Conservation (phyloP, 1,284 basidiomycete genomes). For the Ustanciosporium gigantosporum region DNA sequence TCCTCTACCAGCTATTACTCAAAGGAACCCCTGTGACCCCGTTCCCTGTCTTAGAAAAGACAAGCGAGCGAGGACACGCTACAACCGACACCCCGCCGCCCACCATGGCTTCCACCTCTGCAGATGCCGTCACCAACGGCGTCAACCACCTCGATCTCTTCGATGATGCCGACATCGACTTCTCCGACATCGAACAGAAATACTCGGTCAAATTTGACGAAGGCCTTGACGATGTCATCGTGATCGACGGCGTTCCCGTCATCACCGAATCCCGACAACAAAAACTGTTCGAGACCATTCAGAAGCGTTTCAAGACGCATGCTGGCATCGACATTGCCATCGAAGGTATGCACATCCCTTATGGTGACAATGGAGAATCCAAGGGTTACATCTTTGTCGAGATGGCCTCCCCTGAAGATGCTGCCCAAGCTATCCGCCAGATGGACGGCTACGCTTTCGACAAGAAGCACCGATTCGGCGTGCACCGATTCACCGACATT, state of each 20-base stretch:
- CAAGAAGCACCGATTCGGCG: constrained; percentile 83
- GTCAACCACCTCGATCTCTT: constrained; percentile 37
- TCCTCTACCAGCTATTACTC: too few species aligned
- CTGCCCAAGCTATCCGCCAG: constrained; percentile 75
- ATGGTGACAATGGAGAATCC: constrained; percentile 58
- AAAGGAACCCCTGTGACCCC: too few species aligned
- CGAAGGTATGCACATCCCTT: constrained; percentile 62
- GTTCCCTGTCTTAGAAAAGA: too few species aligned
- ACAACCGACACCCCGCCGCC: too few species aligned
- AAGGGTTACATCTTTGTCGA: constrained; percentile 81
- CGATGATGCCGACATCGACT: constrained; percentile 76
- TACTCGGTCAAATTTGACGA: constrained; percentile 63
- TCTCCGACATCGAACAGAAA: constrained; percentile 91
- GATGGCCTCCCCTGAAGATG: constrained; percentile 79
- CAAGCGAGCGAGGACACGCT: too few species aligned
- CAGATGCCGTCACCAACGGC: constrained; percentile 45
- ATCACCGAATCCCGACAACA: constrained; percentile 61
- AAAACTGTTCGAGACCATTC: constrained; percentile 61
- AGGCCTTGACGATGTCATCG: constrained; percentile 62
- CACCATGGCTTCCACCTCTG: constrained; percentile 32
- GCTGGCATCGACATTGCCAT: constrained; percentile 59
- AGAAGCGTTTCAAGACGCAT: constrained; percentile 61
- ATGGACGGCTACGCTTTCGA: constrained; percentile 90
- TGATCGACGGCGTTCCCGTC: constrained; percentile 63
- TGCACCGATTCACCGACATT: constrained; percentile 91